A percentile compares a stretch with the other conserved stretches of the same genome.
phyloP scores from a whole-genome alignment of 1,284 basidiomycete species.

The Malassezia obtusa region DNA sequence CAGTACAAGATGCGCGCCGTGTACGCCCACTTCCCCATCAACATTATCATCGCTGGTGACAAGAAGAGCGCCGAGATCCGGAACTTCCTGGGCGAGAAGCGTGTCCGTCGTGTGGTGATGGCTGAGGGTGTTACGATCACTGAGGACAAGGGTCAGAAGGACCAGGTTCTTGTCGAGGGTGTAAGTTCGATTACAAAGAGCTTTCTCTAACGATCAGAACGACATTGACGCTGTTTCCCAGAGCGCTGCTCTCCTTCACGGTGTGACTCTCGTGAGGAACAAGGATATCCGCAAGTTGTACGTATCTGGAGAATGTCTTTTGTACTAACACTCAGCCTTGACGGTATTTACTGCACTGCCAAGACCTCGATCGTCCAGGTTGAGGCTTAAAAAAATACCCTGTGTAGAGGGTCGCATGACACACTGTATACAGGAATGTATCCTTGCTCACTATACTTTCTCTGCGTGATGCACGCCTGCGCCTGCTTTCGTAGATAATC shows the following conservation, averaged over 20 bases:
- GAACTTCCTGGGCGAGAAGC: slow-evolving; percentile 94
- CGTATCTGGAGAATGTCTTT: not conserved
- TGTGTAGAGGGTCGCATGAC: slow-evolving; percentile 15
- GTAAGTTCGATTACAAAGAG: slow-evolving; percentile 3
- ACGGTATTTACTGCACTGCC: slow-evolving; percentile 77
- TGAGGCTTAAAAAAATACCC: slow-evolving; percentile 54
- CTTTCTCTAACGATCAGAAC: slow-evolving; percentile 48
- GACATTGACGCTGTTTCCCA: slow-evolving; percentile 51
- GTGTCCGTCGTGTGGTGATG: slow-evolving; percentile 84
- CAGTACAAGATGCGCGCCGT: slow-evolving; percentile 83
- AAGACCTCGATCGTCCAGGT: slow-evolving; percentile 55
- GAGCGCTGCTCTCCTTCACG: slow-evolving; percentile 46
- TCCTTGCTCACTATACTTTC: slow-evolving; percentile 12
- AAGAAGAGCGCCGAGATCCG: slow-evolving; percentile 82
- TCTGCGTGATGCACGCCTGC: not conserved
- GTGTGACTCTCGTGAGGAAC: slow-evolving; percentile 44
- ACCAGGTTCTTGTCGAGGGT: slow-evolving; percentile 51
- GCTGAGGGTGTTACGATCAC: slow-evolving; percentile 73
- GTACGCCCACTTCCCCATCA: slow-evolving; percentile 99
- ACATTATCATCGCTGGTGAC: slow-evolving; percentile 83
- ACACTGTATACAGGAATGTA: slow-evolving; percentile 21
- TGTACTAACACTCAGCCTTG: slow-evolving; percentile 26
- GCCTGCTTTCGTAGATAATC: not conserved
- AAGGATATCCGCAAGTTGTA: slow-evolving; percentile 54
- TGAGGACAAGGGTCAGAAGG: slow-evolving; percentile 92